Percentiles rank a stretch among this genome's conserved stretches.
Evolutionary conservation across 2,329 filamentous ascomycete species (phyloP).

Genomic region (Aureobasidium mangrovei): DNA sequence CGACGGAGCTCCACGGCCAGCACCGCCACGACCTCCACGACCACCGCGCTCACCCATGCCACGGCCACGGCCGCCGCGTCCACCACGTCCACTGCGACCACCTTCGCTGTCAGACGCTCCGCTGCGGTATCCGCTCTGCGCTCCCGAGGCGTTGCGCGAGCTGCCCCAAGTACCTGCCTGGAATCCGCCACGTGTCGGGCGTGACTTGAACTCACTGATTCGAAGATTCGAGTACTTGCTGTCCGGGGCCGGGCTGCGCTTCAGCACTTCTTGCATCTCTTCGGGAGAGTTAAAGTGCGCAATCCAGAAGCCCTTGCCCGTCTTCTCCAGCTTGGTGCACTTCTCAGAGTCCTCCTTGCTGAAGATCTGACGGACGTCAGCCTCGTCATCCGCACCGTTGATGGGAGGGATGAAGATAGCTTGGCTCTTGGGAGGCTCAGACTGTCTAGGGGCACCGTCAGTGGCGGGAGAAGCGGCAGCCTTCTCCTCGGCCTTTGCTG

Average conservation of each 20-base stretch:
- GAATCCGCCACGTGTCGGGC: constrained; percentile 31
- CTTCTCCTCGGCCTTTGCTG: constrained; percentile 20
- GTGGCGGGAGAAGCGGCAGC: constrained; percentile 44
- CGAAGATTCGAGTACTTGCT: constrained; percentile 45
- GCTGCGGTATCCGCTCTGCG: constrained; percentile 73
- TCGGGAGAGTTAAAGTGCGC: constrained; percentile 73
- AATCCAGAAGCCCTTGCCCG: constrained; percentile 72
- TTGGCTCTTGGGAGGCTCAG: constrained; percentile 52
- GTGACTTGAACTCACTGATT: constrained; percentile 61
- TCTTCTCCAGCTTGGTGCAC: constrained; percentile 60
- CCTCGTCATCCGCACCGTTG: constrained; percentile 55
- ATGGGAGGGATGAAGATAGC: constrained; percentile 71
- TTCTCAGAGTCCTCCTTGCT: constrained; percentile 73
- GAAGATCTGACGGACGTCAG: constrained; percentile 65
- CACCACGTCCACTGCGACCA: constrained; percentile 52
- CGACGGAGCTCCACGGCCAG: constrained; percentile 10
- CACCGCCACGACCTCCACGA: constrained; percentile 19
- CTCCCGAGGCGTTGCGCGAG: constrained; percentile 36
- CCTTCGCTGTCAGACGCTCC: constrained; percentile 58
- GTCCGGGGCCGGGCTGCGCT: constrained; percentile 57
- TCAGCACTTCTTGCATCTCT: constrained; percentile 71
- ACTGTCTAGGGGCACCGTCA: constrained; percentile 18
- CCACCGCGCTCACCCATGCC: constrained; percentile 33
- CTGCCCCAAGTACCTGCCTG: constrained; percentile 54
- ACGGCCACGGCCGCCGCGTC: constrained; percentile 46